Evolutionary conservation across 306 rosid genomes (phyloP), one percentile per base, ranked within the genome.

Genomic region (Morella rubra): DNA sequence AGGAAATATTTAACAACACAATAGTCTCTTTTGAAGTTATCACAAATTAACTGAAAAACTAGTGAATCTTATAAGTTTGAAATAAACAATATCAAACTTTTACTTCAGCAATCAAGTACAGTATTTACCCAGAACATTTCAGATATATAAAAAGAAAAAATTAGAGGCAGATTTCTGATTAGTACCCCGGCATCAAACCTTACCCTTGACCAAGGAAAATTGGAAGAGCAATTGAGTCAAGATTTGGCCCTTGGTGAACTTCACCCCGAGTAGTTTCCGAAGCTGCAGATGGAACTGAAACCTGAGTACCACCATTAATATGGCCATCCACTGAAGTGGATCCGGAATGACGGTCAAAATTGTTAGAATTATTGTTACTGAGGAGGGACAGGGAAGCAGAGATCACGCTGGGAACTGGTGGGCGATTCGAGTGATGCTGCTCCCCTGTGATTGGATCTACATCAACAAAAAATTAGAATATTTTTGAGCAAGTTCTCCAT

Each of bases 131-230:
- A 24, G 20, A 20, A 47, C 7, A 14, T 50, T 71, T 58, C 44
- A 27, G 41, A 50, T 24, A 3, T 8, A 27, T 15, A 15, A 14
- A 27, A 27, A 27, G 1, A 27, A 27, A 1, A 27, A 27, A 27
- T 27, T 27, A 1, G 32, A 27, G 32, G 32, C 32, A 24, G 13
- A 12, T 15, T 6, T 7, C 19, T 52, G 22, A 51, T 8, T 16
- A 50, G 18, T 32, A 72, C 14, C 14, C 49, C 46, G n/a, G 32
- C 8, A 75, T 75, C 50, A 40, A 75, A 61, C 60, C 78, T 49
- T 75, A 75, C 71, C 72, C 50, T 18, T 16, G n/a, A 22, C 24
- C 77, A 60, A 27, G 4, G 27, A 60, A 5, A 10, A 24, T 42
- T 20, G 67, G 18, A 60, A 20, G 59, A 27, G 13, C 59, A 27